Base-by-base conservation (phyloP, 1,139 yeast genomes). In the Torulaspora globosa region DNA sequence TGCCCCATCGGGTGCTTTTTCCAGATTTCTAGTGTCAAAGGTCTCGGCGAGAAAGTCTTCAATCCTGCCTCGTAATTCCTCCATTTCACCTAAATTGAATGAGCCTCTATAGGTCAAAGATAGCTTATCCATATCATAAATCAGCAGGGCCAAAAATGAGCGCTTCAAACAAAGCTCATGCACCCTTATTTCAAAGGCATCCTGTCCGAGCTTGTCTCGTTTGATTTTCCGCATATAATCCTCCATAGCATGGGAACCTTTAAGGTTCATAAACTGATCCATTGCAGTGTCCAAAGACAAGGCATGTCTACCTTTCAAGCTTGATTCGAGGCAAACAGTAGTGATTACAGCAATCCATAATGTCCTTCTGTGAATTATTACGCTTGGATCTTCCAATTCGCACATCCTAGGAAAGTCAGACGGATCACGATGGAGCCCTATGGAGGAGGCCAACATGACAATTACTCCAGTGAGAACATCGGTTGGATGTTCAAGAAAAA, bases 371-470 rank as follows among this genome's bases (percentile, higher is more conserved):
- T 58, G 56, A 32, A 60, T 62, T 8, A 53, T 27, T 8, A 60
- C 31, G 14, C 57, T 48, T 21, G 53, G 55, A 44, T 57, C 58
- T 21, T 55, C 48, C 9, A 51, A 35, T 14, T 48, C 51, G 11
- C 45, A 38, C 9, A 63, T 45, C 26, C 52, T 54, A 11, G 52
- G 49, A 40, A 54, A 61, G 31, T 59, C 63, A 2, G 53, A 36
- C 2, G 68, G 68, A 44, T 63, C 67, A 29, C 64, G 51, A 44
- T 63, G 66, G 9, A 64, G 46, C 11, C 68, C 69, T 21, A 63
- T 63, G 7, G 64, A 52, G 3, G 51, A 52, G 3, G 64, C 60
- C 30, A 64, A 36, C 51, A 58, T 54, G 2, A 59, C 46, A 0
- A 58, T 55, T 3, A 58, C 38, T 24, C 63, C 59, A 18, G 56